phyloP scores from a whole-genome alignment of 2,329 filamentous ascomycete species.

The Nigrospora oryzae region DNA sequence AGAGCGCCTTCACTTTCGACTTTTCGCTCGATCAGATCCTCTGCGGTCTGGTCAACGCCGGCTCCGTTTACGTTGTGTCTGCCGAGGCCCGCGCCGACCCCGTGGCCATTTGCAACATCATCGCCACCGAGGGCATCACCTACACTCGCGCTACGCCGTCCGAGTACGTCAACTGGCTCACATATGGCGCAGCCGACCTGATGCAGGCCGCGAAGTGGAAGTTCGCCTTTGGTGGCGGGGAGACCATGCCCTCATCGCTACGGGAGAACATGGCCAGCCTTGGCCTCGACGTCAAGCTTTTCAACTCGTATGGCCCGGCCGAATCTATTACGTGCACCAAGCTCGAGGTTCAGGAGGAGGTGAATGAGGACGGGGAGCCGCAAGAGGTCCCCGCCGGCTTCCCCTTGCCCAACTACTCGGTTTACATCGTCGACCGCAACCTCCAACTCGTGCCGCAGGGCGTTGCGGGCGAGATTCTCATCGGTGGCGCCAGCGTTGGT shows the following conservation, averaged over 20 bases:
- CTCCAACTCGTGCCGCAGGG: constrained; percentile 2
- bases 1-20: constrained; percentile 4
- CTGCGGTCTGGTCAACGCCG: background rate
- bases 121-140: background rate
- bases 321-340: background rate
- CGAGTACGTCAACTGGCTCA: constrained; percentile 27
- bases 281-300: background rate
- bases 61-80: constrained; percentile 2
- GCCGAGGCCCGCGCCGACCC: background rate
- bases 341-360: background rate
- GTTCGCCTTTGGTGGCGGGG: background rate
- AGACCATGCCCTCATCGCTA: background rate
- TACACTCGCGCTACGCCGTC: constrained; percentile 29
- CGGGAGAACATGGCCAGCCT: background rate
- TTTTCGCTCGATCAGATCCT: background rate
- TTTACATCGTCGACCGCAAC: constrained; percentile 4
- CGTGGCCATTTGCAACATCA: background rate
- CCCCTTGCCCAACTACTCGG: background rate
- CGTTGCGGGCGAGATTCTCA: constrained; percentile 4
- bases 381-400: background rate
- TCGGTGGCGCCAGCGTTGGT: constrained; percentile 5
- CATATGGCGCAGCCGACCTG: constrained; percentile 13
- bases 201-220: background rate
- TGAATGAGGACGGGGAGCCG: background rate
- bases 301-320: background rate